A percentile compares a stretch with the other conserved stretches of the same genome.
phyloP scores from a whole-genome alignment of 768 basidiomycete genomes.

The Rhodocollybia butyracea region DNA sequence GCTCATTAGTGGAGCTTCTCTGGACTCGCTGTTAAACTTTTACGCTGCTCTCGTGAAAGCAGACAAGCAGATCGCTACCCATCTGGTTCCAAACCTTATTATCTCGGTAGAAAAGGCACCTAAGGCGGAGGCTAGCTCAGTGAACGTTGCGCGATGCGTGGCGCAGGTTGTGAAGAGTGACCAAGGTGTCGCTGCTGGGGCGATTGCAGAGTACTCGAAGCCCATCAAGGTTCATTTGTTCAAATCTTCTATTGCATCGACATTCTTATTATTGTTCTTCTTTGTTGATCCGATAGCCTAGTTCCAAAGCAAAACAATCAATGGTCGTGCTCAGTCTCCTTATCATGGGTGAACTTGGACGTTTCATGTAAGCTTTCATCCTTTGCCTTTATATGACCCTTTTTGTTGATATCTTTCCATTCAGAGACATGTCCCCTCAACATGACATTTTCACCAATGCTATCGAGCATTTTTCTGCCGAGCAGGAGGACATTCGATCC shows the following conservation, averaged over 20 bases:
- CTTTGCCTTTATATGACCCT: neutral
- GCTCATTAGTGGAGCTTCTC: constrained; percentile 67
- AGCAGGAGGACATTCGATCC: constrained; percentile 82
- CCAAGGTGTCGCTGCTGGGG: constrained; percentile 71
- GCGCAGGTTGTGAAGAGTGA: constrained; percentile 76
- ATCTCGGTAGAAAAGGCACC: constrained; percentile 61
- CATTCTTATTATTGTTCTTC: neutral
- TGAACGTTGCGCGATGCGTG: constrained; percentile 83
- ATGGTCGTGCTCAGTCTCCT: constrained; percentile 80
- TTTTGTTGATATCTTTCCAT: neutral
- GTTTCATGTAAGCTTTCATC: constrained; percentile 64
- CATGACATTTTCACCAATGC: constrained; percentile 73
- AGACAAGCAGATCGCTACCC: constrained; percentile 78
- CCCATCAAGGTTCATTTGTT: constrained; percentile 58
- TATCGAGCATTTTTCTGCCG: constrained; percentile 70
- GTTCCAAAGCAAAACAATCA: constrained; percentile 61
- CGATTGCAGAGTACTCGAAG: constrained; percentile 83
- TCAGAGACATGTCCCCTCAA: constrained; percentile 86
- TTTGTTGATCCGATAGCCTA: constrained; percentile 32
- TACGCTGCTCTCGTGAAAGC: constrained; percentile 79
- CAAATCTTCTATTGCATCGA: neutral
- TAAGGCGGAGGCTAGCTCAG: constrained; percentile 50
- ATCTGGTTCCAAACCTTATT: constrained; percentile 76
- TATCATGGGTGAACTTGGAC: constrained; percentile 90
- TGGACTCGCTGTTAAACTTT: constrained; percentile 83